A percentile compares a stretch with the other conserved stretches of the same genome.
These are phyloP conservation scores for Zymoseptoria brevis DNA, from an alignment of 2,329 filamentous ascomycete genomes.

Conservation along the genomic window DNA sequence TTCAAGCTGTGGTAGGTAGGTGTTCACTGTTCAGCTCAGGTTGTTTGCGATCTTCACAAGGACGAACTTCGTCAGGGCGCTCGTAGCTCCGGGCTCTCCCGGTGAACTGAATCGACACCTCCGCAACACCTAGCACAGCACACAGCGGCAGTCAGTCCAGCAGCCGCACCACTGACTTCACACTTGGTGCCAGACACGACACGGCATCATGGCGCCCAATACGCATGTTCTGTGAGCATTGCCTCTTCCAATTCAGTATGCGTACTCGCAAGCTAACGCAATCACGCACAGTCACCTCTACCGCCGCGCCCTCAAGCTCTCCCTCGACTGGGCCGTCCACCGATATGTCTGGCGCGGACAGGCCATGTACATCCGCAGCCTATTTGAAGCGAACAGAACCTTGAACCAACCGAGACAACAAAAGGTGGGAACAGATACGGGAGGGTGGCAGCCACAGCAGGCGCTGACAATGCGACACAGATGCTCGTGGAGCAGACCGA, in stretches of 20 bases:
- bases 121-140: too few relatives aligned
- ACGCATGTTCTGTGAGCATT: conserved; percentile 24
- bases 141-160: background rate
- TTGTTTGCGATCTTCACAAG: conserved; percentile 2
- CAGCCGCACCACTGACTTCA: background rate
- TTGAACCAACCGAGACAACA: conserved; percentile 78
- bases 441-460: background rate
- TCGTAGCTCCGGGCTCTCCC: background rate
- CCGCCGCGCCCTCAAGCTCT: conserved; percentile 82
- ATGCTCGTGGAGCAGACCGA: conserved; percentile 80
- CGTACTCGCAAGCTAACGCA: conserved; percentile 13
- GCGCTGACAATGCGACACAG: conserved; percentile 41
- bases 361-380: conserved; percentile 85
- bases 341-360: conserved; percentile 91
- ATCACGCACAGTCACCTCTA: conserved; percentile 58
- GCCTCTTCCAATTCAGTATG: background rate
- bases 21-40: background rate
- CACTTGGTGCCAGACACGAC: background rate
- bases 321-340: conserved; percentile 92
- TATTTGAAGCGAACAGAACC: conserved; percentile 89
- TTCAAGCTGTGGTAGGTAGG: background rate
- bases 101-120: background rate
- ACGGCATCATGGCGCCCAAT: conserved; percentile 33
- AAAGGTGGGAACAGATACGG: conserved; percentile 52
- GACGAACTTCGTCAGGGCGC: background rate